Conservation (phyloP, 768 basidiomycete genomes). For the Hebeloma cylindrosporum region DNA sequence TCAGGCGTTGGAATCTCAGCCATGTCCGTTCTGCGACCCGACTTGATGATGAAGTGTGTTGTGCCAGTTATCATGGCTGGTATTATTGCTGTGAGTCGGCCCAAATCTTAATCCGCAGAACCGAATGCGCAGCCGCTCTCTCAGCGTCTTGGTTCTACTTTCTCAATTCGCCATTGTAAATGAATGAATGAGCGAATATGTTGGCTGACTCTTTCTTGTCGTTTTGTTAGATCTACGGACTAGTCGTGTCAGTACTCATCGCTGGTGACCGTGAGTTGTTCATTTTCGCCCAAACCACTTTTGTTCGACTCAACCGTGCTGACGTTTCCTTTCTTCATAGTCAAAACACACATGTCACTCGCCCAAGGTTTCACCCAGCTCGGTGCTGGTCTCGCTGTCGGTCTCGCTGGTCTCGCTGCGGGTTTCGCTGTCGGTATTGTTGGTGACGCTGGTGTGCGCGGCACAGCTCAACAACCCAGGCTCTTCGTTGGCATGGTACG, state of each 20-base stretch:
- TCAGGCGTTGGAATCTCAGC: constrained; percentile 97
- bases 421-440: constrained; percentile 99
- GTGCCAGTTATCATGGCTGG: constrained; percentile 99
- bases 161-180: neutral
- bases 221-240: constrained; percentile 79
- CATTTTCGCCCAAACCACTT: neutral
- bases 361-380: constrained; percentile 94
- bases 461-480: constrained; percentile 94
- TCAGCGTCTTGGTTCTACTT: neutral
- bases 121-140: constrained; percentile 3
- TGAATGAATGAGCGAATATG: constrained; percentile 1
- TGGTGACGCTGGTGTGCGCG: constrained; percentile 97
- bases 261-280: constrained; percentile 72
- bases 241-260: constrained; percentile 98
- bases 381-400: constrained; percentile 85
- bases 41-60: constrained; percentile 97
- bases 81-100: constrained; percentile 91
- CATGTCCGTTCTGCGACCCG: constrained; percentile 96
- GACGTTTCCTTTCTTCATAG: constrained; percentile 40
- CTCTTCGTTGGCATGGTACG: constrained; percentile 92
- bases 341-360: constrained; percentile 77
- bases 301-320: neutral
- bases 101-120: constrained; percentile 8
- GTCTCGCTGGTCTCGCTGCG: constrained; percentile 92
- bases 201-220: constrained; percentile 2